These are phyloP conservation scores for Monosporascus sp. DNA, from an alignment of 2,329 filamentous ascomycete species.

Conservation along the genomic window DNA sequence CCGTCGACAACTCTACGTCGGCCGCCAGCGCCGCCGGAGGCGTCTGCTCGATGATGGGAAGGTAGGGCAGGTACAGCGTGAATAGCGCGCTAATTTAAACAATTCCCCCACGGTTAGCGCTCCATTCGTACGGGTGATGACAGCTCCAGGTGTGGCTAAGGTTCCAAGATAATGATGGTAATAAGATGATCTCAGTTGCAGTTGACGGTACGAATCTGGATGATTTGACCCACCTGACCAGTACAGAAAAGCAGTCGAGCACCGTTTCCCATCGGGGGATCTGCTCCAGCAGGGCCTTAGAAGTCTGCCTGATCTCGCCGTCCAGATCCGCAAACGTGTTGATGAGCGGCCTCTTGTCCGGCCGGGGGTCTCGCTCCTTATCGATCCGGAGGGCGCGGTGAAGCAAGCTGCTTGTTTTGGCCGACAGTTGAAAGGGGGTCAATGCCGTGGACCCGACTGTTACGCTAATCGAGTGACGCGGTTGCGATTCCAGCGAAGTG, in stretches of 20 bases:
- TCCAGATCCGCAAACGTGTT: constrained; percentile 22
- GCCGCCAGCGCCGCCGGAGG: constrained; percentile 7
- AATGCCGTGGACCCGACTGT: constrained; percentile 15
- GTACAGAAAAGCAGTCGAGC: constrained; percentile 29
- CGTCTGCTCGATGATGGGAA: constrained; percentile 20
- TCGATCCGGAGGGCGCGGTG: constrained; percentile 25
- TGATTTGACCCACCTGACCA: constrained; percentile 21
- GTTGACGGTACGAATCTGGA: not conserved
- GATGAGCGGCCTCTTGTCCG: constrained; percentile 20
- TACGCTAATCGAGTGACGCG: constrained; percentile 15
- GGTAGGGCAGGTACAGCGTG: constrained; percentile 27
- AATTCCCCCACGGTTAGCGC: too few relatives aligned
- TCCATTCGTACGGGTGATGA: too few relatives aligned
- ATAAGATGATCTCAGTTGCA: too few relatives aligned
- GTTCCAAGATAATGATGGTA: too few relatives aligned
- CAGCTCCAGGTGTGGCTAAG: too few relatives aligned
- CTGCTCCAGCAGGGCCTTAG: constrained; percentile 19
- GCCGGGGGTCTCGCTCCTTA: constrained; percentile 18
- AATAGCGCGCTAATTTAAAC: constrained; percentile 20
- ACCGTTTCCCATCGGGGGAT: constrained; percentile 25
- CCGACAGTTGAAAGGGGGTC: constrained; percentile 25
- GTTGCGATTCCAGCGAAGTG: not conserved
- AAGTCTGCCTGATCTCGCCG: constrained; percentile 22
- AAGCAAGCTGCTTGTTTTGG: constrained; percentile 25
- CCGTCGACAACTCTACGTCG: constrained; percentile 18